These are phyloP conservation scores for Penicillium canariense DNA, from an alignment of 495 filamentous ascomycete species.

Conservation along the genomic window DNA sequence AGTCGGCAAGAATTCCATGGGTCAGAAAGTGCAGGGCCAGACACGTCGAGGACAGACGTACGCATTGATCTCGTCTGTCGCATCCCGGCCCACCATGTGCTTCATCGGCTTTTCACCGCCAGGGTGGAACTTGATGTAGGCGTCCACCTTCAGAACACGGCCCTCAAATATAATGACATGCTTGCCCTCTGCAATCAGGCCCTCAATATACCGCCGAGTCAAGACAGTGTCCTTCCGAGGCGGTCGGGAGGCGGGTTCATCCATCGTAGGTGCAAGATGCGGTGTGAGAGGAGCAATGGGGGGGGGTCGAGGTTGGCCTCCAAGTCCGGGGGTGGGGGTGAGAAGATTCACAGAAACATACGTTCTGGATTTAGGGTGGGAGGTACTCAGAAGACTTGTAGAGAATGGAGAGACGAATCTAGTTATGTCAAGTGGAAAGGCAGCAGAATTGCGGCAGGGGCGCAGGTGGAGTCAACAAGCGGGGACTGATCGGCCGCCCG, in stretches of 20 bases:
- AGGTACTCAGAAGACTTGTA: not conserved
- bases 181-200: conserved; percentile 81
- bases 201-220: conserved; percentile 77
- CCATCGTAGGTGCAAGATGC: conserved; percentile 17
- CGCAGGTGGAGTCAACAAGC: conserved; percentile 22
- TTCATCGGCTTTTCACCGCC: conserved; percentile 89
- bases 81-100: conserved; percentile 96
- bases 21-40: not conserved
- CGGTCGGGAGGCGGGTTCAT: conserved; percentile 17
- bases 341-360: conserved; percentile 4
- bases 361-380: not conserved
- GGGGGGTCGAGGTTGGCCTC: not conserved
- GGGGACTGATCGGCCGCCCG: conserved; percentile 22
- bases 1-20: not conserved
- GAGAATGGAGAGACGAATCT: not conserved
- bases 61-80: conserved; percentile 92
- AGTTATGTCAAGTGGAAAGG: conserved; percentile 5
- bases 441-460: conserved; percentile 17
- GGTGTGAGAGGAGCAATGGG: conserved; percentile 1
- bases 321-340: no score
- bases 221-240: conserved; percentile 51
- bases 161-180: conserved; percentile 77
- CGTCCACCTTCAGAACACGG: conserved; percentile 81
- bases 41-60: conserved; percentile 48
- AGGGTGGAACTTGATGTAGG: conserved; percentile 86